Conservation (phyloP, 1,139 yeast genomes). For the Taiozyma sp. region DNA sequence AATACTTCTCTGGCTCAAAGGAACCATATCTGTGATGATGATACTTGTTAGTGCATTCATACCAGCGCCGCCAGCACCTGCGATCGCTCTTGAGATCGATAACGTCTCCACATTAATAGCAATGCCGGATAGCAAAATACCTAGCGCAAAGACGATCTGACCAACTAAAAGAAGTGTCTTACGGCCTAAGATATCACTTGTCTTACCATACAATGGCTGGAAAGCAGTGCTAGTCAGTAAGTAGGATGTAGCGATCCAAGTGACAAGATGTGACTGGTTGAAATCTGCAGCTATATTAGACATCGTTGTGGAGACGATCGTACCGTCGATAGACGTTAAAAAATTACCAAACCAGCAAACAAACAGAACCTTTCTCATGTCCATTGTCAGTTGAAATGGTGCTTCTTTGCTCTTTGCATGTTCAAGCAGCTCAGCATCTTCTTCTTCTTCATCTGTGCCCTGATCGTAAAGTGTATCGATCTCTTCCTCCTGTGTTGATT, state of each 20-base stretch:
- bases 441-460: conserved; percentile 7
- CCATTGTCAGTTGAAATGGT: not conserved
- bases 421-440: not conserved
- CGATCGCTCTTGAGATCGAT: conserved; percentile 42
- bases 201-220: conserved; percentile 62
- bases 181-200: conserved; percentile 52
- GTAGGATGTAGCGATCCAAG: conserved; percentile 67
- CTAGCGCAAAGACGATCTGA: conserved; percentile 40
- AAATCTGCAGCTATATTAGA: conserved; percentile 61
- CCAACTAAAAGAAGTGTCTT: conserved; percentile 38
- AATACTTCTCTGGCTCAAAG: conserved; percentile 42
- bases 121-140: conserved; percentile 37
- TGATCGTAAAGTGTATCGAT: not conserved
- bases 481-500: not conserved
- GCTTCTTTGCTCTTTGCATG: not conserved
- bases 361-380: conserved; percentile 3
- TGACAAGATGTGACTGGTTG: conserved; percentile 48
- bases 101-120: conserved; percentile 38
- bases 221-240: conserved; percentile 59
- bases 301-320: conserved; percentile 61
- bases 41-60: conserved; percentile 41
- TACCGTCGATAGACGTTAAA: conserved; percentile 57
- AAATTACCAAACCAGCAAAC: conserved; percentile 46
- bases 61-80: conserved; percentile 53
- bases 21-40: conserved; percentile 44